Conservation (phyloP, 2,329 filamentous ascomycete genomes). For the Polychaeton citri region DNA sequence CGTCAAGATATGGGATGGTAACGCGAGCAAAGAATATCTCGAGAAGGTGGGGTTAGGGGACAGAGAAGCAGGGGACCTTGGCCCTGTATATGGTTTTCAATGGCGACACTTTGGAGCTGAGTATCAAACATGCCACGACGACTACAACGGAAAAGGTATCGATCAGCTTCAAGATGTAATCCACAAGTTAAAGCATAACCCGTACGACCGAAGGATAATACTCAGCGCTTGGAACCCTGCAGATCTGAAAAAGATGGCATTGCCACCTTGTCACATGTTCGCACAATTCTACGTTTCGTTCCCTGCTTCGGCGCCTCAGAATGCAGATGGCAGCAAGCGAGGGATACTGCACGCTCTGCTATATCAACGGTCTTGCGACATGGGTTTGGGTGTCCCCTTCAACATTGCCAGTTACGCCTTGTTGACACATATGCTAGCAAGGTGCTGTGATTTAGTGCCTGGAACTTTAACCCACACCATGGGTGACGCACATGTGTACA, state of each 20-base stretch:
- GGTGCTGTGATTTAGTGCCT: constrained; percentile 70
- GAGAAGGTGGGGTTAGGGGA: constrained; percentile 71
- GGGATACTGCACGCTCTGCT: constrained; percentile 75
- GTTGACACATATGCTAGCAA: constrained; percentile 87
- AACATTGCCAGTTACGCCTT: constrained; percentile 94
- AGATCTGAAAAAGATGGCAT: constrained; percentile 74
- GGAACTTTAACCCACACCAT: constrained; percentile 88
- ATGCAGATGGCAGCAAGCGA: constrained; percentile 27
- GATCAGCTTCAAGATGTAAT: constrained; percentile 91
- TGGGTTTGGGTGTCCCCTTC: constrained; percentile 94
- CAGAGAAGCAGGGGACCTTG: constrained; percentile 76
- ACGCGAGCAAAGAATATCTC: constrained; percentile 80
- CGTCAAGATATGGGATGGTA: constrained; percentile 97
- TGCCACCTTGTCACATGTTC: constrained; percentile 96
- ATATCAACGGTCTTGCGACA: constrained; percentile 91
- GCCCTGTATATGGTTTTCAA: constrained; percentile 95
- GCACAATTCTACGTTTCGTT: constrained; percentile 89
- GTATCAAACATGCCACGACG: constrained; percentile 63
- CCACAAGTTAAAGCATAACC: constrained; percentile 66
- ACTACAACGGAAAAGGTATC: constrained; percentile 80
- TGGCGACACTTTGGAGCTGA: constrained; percentile 96
- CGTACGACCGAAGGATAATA: constrained; percentile 82
- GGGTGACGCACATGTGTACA: constrained; percentile 95
- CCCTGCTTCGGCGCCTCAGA: constrained; percentile 28
- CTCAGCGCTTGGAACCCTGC: constrained; percentile 88